Base-by-base conservation (phyloP, 768 basidiomycete genomes). In the Suillus subluteus region DNA sequence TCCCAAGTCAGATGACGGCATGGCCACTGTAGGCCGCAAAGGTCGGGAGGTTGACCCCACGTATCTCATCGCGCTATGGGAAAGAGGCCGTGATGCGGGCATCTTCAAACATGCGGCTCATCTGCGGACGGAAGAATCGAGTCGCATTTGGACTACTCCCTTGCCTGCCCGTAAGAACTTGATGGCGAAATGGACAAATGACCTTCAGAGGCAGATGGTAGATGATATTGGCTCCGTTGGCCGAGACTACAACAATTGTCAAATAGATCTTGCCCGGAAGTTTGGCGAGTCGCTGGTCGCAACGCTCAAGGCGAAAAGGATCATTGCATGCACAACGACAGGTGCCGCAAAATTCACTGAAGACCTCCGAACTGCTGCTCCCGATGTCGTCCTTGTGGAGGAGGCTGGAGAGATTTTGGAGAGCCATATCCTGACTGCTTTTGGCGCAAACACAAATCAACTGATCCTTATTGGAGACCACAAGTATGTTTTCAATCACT, bases 351-450 rank as follows among this genome's bases (percentile, higher is more conserved):
- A 86, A 72, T 87, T 87, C 70, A 74, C 74, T 1, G 73, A 78
- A 13, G 76, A 75, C 13, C 81, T 90, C 16, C 82, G 79, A 26
- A 77, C 78, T 0, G 82, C 80, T 6, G 72, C 75, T 6, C 84
- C 87, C 0, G 77, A 81, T 12, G 80, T 89, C 4, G 73, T 89
- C 4, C 74, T 89, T 1, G 87, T 89, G 1, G 88, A 90, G 68
- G 88, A 90, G 72, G 88, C 88, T 0, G 88, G 88, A 11, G 88
- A 90, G 70, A 88, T 89, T 55, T 71, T 90, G 12, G 88, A 89
- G 70, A 86, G 84, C 66, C 88, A 90, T 72, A 74, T 88, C 37
- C 66, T 90, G 41, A 88, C 86, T 0, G 82, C 88, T 0, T 74
- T 89, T 1, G 83, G 82, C 0, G 65, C 65, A 3, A 65, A 79